A percentile compares a stretch with the other conserved stretches of the same genome.
Evolutionary conservation across 1,139 yeast genomes (phyloP).

Genomic region (Yamadazyma blattariae): DNA sequence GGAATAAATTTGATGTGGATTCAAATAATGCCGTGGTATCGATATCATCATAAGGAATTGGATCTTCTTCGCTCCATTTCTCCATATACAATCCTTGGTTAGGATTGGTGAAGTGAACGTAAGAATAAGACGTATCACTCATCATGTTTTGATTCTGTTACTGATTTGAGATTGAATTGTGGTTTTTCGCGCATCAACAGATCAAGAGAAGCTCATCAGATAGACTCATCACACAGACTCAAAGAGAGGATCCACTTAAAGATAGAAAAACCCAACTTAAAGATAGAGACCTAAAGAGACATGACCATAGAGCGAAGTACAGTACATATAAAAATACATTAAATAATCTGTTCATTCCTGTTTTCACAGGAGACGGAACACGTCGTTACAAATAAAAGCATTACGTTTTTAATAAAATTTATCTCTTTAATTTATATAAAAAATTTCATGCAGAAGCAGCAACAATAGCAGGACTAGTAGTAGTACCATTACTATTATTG

Average conservation of each 20-base stretch:
- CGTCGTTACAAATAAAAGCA: constrained; percentile 1
- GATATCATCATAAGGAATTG: constrained; percentile 41
- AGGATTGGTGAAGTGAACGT: constrained; percentile 36
- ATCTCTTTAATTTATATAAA: neutral
- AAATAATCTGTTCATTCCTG: constrained; percentile 1
- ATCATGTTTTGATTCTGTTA: neutral
- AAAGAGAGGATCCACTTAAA: too few species aligned
- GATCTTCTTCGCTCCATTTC: constrained; percentile 38
- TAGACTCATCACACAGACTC: too few species aligned
- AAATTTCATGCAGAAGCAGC: neutral
- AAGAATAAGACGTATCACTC: constrained; percentile 20
- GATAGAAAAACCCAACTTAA: too few species aligned
- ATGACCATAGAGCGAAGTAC: too few species aligned
- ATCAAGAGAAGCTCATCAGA: too few species aligned
- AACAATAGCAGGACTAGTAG: too few species aligned
- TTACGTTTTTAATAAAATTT: too few species aligned
- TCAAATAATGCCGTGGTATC: constrained; percentile 38
- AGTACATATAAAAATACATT: neutral
- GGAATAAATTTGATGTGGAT: constrained; percentile 35
- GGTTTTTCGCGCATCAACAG: too few species aligned
- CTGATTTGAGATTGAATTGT: neutral
- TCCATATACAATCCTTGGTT: constrained; percentile 43
- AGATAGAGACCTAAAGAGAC: too few species aligned
- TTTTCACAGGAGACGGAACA: neutral
- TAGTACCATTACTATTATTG: too few species aligned